phyloP scores from a whole-genome alignment of 2,329 filamentous ascomycete genomes.

The Ilyonectria robusta region DNA sequence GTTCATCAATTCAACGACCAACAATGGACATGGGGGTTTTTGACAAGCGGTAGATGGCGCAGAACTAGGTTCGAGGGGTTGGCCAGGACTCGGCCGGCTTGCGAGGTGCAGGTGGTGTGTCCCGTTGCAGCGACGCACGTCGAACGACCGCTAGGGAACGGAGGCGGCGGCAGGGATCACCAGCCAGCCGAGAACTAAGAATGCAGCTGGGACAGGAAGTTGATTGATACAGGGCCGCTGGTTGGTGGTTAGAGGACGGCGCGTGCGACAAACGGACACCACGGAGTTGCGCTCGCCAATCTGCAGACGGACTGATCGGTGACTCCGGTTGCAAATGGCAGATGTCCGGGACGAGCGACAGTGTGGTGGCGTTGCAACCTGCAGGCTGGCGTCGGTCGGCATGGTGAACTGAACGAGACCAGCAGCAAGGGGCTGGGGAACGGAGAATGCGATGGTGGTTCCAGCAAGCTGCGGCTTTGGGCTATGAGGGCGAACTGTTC shows the following conservation, averaged over 20 bases:
- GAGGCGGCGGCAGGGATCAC: constrained; percentile 12
- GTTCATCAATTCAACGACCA: not conserved
- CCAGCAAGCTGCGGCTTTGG: constrained; percentile 8
- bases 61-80: constrained; percentile 6
- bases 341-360: not conserved
- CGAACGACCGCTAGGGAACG: constrained; percentile 16
- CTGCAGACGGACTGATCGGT: constrained; percentile 4
- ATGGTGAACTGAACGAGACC: not conserved
- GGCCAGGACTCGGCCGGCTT: constrained; percentile 5
- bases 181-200: constrained; percentile 14
- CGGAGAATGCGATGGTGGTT: not conserved
- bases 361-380: constrained; percentile 5
- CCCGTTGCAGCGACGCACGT: constrained; percentile 20
- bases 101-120: constrained; percentile 7
- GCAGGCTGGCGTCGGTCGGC: constrained; percentile 2
- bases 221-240: not conserved
- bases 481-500: constrained; percentile 5
- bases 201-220: not conserved
- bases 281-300: constrained; percentile 3
- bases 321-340: constrained; percentile 7
- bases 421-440: not conserved
- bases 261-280: not conserved
- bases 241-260: constrained; percentile 7
- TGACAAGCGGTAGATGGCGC: not conserved
- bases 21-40: not conserved